Base-by-base conservation (phyloP, 257 asterid genomes). In the Solanum sitiens region DNA sequence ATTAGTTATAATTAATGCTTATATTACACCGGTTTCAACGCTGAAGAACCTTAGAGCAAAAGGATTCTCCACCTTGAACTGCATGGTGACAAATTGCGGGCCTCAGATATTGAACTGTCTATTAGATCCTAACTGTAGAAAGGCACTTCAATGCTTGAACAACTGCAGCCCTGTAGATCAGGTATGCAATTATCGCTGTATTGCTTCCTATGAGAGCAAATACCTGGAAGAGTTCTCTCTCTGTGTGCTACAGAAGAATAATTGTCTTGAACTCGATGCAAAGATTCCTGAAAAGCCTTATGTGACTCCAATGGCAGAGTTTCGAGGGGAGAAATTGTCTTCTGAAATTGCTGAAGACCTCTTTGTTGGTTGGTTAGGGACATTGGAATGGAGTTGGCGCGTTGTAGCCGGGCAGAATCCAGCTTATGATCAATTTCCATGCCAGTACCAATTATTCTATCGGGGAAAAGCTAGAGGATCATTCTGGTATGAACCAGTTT, bases 381-480 rank as follows among this genome's bases (percentile, higher is more conserved):
- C 79, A 35, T 89, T 93, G 88, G 95, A 93, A 3, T 97, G 98
- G 98, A 95, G 99, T 89, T 97, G 99, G 99, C 94, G 98, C 2
- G 98, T 97, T 30, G 97, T 95, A 59, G 97, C 98, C 0, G 99
- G 99, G 61, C 98, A 97, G 87, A 97, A 97, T 93, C 99, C 98
- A 1, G 98, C 99, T 30, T 97, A 97, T 83, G 99, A 97, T 89
- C 98, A 95, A 89, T 97, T 95, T 67, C 99, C 99, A 18, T 97
- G 99, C 91, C 99, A 95, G 89, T 95, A 92, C 92, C 99, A 97
- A 91, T 87, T 97, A 61, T 97, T 94, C 91, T 97, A 95, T 65
- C 85, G 99, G 89, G 98, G 98, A 40, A 92, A 88, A 88, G 98
- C 98, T 7, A 97, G 89, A 90, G 98, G 99, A 67, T 94, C 99